Conservation (phyloP, 768 basidiomycete genomes). For the Cystofilobasidium bisporidii region DNA sequence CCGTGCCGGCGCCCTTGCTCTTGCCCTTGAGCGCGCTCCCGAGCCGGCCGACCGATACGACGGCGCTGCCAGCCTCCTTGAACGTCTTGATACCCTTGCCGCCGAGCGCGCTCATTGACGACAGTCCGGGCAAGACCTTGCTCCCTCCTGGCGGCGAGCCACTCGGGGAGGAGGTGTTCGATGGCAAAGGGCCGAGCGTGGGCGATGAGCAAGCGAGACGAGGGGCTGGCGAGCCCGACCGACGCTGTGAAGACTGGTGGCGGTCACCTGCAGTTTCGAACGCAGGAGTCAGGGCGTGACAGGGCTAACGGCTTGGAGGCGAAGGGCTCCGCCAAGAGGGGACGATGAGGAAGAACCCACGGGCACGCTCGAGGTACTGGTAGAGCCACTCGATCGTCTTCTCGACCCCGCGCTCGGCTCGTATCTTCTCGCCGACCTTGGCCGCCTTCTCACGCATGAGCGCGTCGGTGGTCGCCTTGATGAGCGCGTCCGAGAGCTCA, state of each 20-base stretch:
- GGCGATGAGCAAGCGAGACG: not conserved
- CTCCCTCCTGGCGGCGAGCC: not conserved
- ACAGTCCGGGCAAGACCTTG: not conserved
- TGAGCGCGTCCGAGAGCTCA: conserved; percentile 51
- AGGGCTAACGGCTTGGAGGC: too few species aligned
- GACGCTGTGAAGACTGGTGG: not conserved
- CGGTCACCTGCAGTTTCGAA: too few species aligned
- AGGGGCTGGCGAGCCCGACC: not conserved
- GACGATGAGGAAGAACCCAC: not conserved
- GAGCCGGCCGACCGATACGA: not conserved
- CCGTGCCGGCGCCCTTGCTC: not conserved
- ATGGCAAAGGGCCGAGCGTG: not conserved
- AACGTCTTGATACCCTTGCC: not conserved
- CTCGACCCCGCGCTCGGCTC: conserved; percentile 51
- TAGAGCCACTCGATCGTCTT: conserved; percentile 53
- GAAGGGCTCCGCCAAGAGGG: too few species aligned
- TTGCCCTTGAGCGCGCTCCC: conserved; percentile 2
- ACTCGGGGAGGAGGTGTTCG: not conserved
- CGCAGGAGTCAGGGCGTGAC: too few species aligned
- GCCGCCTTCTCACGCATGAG: conserved; percentile 57
- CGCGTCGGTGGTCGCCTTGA: conserved; percentile 50
- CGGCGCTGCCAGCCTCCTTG: not conserved
- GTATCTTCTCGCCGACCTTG: conserved; percentile 45
- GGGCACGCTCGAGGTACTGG: conserved; percentile 47
- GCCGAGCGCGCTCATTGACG: not conserved